Base-by-base conservation (phyloP, 2,329 filamentous ascomycete genomes). In the Xylariaceae sp. region DNA sequence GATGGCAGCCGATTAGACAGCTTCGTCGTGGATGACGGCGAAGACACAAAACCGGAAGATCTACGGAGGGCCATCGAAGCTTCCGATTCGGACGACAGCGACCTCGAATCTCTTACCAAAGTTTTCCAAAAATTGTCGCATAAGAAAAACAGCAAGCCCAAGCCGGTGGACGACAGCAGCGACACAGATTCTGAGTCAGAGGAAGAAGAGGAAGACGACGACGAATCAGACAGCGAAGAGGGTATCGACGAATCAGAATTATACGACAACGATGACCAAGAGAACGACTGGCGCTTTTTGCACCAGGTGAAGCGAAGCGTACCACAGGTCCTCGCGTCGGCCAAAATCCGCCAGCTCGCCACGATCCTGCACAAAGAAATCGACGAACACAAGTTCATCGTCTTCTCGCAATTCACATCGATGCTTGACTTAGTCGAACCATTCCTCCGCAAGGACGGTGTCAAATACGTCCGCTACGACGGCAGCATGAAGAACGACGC, bases 341-440 rank as follows among this genome's bases (percentile, higher is more conserved):
- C 93, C 57, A 98, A 98, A 71, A 94, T 98, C 59, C 83, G 86
- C 36, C 83, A 93, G 57, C 77, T 97, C 17, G 79, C 95, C 60
- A 76, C 82, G 49, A 87, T 98, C 41, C 79, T 98, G 7, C 79
- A 83, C 53, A 80, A 80, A 36, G 93, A 98, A 66, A 83, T 83
- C 0, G 72, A 76, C 2, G 76, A 89, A 48, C 88, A 95, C 76
- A 98, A 98, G 64, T 95, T 95, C 63, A 98, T 98, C 59, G 90
- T 98, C 53, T 98, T 98, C 69, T 95, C 90, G 2, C 89, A 97
- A 60, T 98, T 98, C 69, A 98, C 93, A 0, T 93, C 89, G 1
- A 98, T 98, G 93, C 82, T 98, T 37, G 88, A 97, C 69, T 82
- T 97, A 22, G 83, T 98, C 52, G 90, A 97, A 64, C 93, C 93